These are phyloP conservation scores for Scedosporium apiospermum DNA, from an alignment of 2,329 filamentous ascomycete genomes.

Conservation along the genomic window DNA sequence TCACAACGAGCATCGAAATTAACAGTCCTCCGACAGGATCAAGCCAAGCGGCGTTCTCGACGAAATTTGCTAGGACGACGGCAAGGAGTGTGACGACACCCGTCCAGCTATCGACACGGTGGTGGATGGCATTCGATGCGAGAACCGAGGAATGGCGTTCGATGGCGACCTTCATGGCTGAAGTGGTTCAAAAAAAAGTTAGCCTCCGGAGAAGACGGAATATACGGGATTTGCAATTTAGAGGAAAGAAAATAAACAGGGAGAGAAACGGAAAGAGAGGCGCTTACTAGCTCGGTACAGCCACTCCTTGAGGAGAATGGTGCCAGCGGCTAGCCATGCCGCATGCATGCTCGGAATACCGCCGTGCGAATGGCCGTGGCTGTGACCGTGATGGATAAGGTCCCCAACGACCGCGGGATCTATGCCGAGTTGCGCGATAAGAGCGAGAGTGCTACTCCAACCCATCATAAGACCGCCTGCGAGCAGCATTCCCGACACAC, in stretches of 20 bases:
- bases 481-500: conserved; percentile 84
- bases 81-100: conserved; percentile 86
- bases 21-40: conserved; percentile 88
- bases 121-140: conserved; percentile 91
- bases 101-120: conserved; percentile 90
- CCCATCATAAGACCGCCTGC: conserved; percentile 90
- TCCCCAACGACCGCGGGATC: conserved; percentile 54
- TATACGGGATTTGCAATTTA: not conserved
- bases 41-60: conserved; percentile 80
- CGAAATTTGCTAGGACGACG: conserved; percentile 80
- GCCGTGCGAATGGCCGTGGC: conserved; percentile 49
- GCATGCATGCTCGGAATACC: conserved; percentile 79
- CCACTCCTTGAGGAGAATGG: conserved; percentile 92
- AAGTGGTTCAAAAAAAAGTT: not conserved
- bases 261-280: not conserved
- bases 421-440: conserved; percentile 10
- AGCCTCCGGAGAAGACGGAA: conserved; percentile 8
- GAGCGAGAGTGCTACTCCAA: conserved; percentile 51
- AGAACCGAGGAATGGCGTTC: conserved; percentile 94
- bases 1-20: conserved; percentile 89
- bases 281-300: conserved; percentile 84
- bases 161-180: conserved; percentile 89
- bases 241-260: not conserved
- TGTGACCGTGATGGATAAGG: conserved; percentile 57
- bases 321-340: conserved; percentile 85